phyloP scores from a whole-genome alignment of 2,329 filamentous ascomycete genomes.

The Venturia nashicola region DNA sequence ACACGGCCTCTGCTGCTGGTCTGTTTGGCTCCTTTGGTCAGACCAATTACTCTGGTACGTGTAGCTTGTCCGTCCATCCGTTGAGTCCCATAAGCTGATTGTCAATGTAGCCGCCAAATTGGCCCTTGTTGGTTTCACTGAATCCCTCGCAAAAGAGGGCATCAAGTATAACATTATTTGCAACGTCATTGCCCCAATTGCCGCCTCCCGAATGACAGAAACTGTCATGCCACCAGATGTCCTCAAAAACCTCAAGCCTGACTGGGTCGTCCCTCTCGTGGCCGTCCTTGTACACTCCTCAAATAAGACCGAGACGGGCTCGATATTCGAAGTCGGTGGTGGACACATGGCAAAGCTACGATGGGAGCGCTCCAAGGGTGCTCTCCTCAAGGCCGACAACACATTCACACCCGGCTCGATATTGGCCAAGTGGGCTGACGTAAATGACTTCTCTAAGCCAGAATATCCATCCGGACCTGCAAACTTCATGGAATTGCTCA shows the following conservation, averaged over 20 bases:
- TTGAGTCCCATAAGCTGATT: not conserved
- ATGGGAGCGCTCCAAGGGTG: conserved; percentile 79
- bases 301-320: conserved; percentile 62
- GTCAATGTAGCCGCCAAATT: conserved; percentile 62
- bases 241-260: conserved; percentile 66
- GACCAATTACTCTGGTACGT: conserved; percentile 74
- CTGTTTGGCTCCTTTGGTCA: conserved; percentile 94
- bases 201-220: conserved; percentile 80
- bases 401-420: conserved; percentile 74
- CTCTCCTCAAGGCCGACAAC: conserved; percentile 75
- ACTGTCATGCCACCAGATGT: conserved; percentile 83
- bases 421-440: conserved; percentile 72
- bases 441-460: conserved; percentile 71
- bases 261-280: conserved; percentile 83
- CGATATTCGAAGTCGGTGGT: conserved; percentile 81
- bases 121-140: conserved; percentile 81
- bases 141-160: conserved; percentile 88
- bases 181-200: conserved; percentile 85
- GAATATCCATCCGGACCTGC: conserved; percentile 75
- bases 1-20: conserved; percentile 90
- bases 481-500: conserved; percentile 77
- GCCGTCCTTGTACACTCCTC: conserved; percentile 69
- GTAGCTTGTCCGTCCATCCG: not conserved
- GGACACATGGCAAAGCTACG: conserved; percentile 77
- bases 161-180: conserved; percentile 85